These are phyloP conservation scores for Chernovozyma aurita DNA, from an alignment of 1,139 yeast genomes.

Conservation along the genomic window DNA sequence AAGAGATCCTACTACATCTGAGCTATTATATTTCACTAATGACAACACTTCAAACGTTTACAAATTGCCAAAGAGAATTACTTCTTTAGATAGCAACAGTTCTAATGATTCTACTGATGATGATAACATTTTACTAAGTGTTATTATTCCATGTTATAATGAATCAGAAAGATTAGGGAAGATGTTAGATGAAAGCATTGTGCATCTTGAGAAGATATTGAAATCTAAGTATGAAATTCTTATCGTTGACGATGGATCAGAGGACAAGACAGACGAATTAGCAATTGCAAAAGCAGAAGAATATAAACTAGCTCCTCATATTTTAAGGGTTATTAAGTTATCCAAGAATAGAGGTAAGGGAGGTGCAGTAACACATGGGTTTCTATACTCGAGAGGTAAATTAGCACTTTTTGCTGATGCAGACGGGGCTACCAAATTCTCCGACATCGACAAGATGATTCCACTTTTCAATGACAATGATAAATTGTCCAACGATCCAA, in stretches of 20 bases:
- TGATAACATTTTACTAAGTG: constrained; percentile 49
- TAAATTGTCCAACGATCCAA: constrained; percentile 34
- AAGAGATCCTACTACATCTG: constrained; percentile 49
- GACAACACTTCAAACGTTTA: constrained; percentile 17
- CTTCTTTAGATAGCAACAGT: constrained; percentile 19
- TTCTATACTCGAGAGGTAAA: constrained; percentile 69
- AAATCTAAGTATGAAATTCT: constrained; percentile 61
- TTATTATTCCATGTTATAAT: constrained; percentile 89
- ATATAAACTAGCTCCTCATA: constrained; percentile 50
- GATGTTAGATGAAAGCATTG: constrained; percentile 78
- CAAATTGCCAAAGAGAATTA: constrained; percentile 27
- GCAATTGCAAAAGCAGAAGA: constrained; percentile 64
- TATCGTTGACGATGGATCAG: constrained; percentile 88
- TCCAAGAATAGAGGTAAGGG: constrained; percentile 88
- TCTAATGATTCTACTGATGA: constrained; percentile 8
- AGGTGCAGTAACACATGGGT: constrained; percentile 95
- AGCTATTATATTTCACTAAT: constrained; percentile 46
- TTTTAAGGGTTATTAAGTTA: constrained; percentile 64
- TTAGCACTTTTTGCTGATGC: constrained; percentile 91
- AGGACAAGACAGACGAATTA: constrained; percentile 70
- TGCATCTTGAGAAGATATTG: constrained; percentile 40
- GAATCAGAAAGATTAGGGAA: constrained; percentile 68
- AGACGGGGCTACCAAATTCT: constrained; percentile 89
- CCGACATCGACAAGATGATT: constrained; percentile 59
- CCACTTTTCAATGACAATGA: constrained; percentile 25